Base-by-base conservation (phyloP, 2,329 filamentous ascomycete species). In the Didymella exigua region DNA sequence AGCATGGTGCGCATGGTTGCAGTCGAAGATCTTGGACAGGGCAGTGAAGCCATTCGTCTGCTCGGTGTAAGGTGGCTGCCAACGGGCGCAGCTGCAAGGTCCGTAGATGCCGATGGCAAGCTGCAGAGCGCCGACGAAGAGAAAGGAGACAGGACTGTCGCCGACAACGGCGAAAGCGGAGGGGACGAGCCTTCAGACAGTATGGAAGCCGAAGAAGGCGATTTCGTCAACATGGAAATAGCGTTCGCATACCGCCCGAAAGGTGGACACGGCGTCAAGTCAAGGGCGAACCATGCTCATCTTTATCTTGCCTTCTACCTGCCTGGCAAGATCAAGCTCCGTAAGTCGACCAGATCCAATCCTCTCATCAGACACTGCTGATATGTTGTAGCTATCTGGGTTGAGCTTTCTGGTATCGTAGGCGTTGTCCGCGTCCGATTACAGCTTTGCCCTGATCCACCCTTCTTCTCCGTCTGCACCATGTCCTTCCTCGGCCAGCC, bases 141-240 rank as follows among this genome's bases (percentile, higher is more conserved):
- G 21, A 81, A 77, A 49, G 77, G 71, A 42, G 84, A 87, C 63
- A 76, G 84, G 24, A 79, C 75, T 10, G 79, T 82, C 4, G 76
- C 77, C 27, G 77, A 77, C 6, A 58, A 80, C 54, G 76, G 75
- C 1, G 70, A 79, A 47, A 70, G 75, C 10, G 62, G 71, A n/a
- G 67, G 73, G 2, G 66, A 78, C 1, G 65, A 75, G 5, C 60
- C 69, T 2, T 66, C 76, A 9, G 62, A 72, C 9, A 68, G 63
- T 10, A 88, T 90, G 86, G 86, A 89, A 63, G 88, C 87, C 2
- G 89, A 91, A 71, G 87, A 91, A 68, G 89, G 89, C 10, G 88
- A 91, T 60, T 91, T 91, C 65, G 82, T 91, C 70, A 92, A 92
- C 66, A 75, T 92, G 47, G 89, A 93, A 68, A 77, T 91, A 14